Evolutionary conservation across 1,284 basidiomycete species (phyloP).

Genomic region (Moniliella sp.): DNA sequence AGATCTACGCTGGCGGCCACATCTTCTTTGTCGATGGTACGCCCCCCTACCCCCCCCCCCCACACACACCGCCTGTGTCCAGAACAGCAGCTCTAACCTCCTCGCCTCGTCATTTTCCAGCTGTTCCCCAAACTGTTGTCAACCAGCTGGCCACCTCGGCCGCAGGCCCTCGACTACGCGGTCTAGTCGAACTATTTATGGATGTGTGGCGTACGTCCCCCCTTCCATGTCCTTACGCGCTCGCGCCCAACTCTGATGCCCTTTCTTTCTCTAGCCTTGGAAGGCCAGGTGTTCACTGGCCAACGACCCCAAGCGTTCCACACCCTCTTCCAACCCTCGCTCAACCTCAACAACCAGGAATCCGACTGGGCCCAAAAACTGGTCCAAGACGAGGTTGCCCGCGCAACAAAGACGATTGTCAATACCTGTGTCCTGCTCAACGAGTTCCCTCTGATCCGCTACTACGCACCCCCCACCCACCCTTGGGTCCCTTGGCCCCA

Average conservation of each 20-base stretch:
- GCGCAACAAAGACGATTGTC: conserved; percentile 18
- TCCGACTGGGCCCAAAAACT: background rate
- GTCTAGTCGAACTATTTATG: conserved; percentile 29
- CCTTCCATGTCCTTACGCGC: background rate
- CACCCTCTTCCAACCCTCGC: conserved; percentile 13
- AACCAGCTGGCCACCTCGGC: conserved; percentile 21
- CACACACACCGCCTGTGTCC: background rate
- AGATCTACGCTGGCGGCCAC: conserved; percentile 58
- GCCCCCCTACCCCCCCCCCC: background rate
- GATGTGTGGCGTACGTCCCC: conserved; percentile 20
- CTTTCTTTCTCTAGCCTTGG: conserved; percentile 1
- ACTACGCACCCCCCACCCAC: conserved; percentile 60
- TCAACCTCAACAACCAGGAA: conserved; percentile 2
- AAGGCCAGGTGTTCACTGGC: conserved; percentile 23
- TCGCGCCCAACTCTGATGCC: background rate
- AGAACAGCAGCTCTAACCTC: too few relatives aligned
- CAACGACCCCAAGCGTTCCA: conserved; percentile 19
- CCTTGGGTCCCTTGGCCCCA: conserved; percentile 65
- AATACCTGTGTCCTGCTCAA: conserved; percentile 76
- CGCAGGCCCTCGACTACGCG: conserved; percentile 22
- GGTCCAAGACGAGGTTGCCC: conserved; percentile 27
- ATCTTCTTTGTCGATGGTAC: conserved; percentile 74
- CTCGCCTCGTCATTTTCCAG: too few relatives aligned
- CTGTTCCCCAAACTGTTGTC: conserved; percentile 24
- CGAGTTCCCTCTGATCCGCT: conserved; percentile 82